A percentile compares a stretch with the other conserved stretches of the same genome.
Evolutionary conservation across 1,284 basidiomycete genomes (phyloP).

Genomic region (Tilletiopsis washingtonensis): DNA sequence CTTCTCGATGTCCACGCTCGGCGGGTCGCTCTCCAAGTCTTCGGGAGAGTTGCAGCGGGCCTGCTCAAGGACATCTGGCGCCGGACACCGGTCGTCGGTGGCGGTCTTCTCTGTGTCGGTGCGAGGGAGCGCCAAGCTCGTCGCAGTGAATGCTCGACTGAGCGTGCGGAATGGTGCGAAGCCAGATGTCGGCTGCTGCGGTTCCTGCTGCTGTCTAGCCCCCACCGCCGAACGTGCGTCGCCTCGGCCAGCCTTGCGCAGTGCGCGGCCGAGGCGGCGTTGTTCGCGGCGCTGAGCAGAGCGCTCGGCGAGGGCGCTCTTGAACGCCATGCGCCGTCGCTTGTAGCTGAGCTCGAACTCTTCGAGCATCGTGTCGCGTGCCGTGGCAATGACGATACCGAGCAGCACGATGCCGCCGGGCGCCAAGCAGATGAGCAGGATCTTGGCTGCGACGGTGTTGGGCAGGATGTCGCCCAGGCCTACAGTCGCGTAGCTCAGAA

Average conservation of each 20-base stretch:
- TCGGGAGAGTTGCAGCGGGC: not conserved
- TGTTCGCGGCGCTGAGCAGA: not conserved
- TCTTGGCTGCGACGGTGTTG: slow-evolving; percentile 53
- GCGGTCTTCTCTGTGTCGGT: not conserved
- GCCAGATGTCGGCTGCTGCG: not conserved
- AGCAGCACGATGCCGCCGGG: slow-evolving; percentile 38
- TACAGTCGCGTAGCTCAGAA: slow-evolving; percentile 51
- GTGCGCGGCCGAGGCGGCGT: slow-evolving; percentile 9
- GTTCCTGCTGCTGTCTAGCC: not conserved
- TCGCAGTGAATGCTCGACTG: no score
- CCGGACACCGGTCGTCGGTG: not conserved
- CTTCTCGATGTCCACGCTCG: not conserved
- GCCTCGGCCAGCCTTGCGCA: slow-evolving; percentile 11
- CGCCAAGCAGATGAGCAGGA: slow-evolving; percentile 11
- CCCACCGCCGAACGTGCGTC: slow-evolving; percentile 1
- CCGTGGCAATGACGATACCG: slow-evolving; percentile 59
- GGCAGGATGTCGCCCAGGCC: slow-evolving; percentile 61
- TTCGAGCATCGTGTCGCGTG: slow-evolving; percentile 64
- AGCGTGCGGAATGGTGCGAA: not conserved
- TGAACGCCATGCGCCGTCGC: not conserved
- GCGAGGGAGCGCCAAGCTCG: no score
- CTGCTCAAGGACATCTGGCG: not conserved
- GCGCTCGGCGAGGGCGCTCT: not conserved
- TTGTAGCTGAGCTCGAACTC: slow-evolving; percentile 25
- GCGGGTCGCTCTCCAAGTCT: not conserved